Evolutionary conservation across 345 rosid genomes (phyloP), one percentile per base, ranked within the genome.

Genomic region (Cardamine chenopodiifolia): DNA sequence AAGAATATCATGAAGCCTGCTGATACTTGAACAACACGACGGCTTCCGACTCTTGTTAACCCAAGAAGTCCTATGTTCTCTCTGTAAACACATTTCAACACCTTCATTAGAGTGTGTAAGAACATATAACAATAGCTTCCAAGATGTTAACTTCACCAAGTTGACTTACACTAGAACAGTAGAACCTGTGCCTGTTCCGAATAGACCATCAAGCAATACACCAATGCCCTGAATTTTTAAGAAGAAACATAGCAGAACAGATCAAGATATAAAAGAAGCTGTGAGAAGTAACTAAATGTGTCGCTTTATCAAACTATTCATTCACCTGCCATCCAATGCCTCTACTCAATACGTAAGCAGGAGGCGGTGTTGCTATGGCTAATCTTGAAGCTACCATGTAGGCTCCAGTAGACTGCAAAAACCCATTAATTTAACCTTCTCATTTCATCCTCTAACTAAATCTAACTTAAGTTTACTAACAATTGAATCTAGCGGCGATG

Each of bases 261-360:
- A 39, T 25, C 40, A 62, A n/a, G 42, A 53, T 47, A 42, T 15
- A 12, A 7, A 39, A 12, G 15, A 62, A 39, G 35, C 11, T 40
- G 12, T 7, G 26, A 50, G 19, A 81, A 52, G 9, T 28, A 23
- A 1, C 11, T 49, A 25, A 44, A 71, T 72, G 17, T 55, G 25
- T 53, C n/a, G 39, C 18, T 15, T 29, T 0, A 32, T 45, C 1
- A 17, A 52, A 66, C 26, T 22, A 53, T 10, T 10, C 35, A 40
- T 75, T 82, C 61, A 89, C 98, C 96, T 91, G 99, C 98, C 98
- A 92, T 72, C 99, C 99, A 71, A 95, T 92, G 23, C 99, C 98
- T 34, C 98, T 92, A 78, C 98, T 92, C 80, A 92, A 73, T 26
- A 96, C 96, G 71, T 89, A 91, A 50, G 99, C 99, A 22, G 98